Conservation (phyloP, 495 filamentous ascomycete species). For the Penicillium herquei region DNA sequence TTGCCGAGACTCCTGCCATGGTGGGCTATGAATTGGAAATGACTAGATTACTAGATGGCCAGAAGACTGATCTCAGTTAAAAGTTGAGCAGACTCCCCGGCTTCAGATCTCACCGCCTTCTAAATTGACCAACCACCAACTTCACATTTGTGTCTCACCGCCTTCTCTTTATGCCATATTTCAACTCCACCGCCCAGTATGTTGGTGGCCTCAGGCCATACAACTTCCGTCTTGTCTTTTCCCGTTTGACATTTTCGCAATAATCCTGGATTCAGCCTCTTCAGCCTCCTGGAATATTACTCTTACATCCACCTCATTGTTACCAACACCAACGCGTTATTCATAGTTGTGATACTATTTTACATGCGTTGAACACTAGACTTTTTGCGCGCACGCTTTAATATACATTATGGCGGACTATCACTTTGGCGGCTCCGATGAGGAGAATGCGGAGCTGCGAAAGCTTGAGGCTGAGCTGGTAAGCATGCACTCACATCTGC, state of each 20-base stretch:
- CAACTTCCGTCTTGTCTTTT: conserved; percentile 10
- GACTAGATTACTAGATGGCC: conserved; percentile 3
- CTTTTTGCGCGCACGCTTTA: conserved; percentile 1
- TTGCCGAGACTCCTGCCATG: conserved; percentile 25
- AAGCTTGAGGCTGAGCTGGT: conserved; percentile 78
- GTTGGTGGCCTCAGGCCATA: too few species aligned
- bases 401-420: conserved; percentile 43
- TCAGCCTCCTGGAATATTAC: background rate
- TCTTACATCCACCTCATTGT: conserved; percentile 12
- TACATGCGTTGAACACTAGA: background rate
- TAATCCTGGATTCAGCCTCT: conserved; percentile 7
- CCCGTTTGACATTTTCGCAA: conserved; percentile 15
- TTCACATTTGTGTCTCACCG: too few species aligned
- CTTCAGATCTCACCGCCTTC: conserved; percentile 7
- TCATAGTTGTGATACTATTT: conserved; percentile 1
- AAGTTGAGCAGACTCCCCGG: conserved; percentile 15
- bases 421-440: conserved; percentile 72
- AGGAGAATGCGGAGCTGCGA: conserved; percentile 82
- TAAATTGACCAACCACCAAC: too few species aligned
- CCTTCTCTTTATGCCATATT: conserved; percentile 6
- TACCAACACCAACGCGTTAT: conserved; percentile 10
- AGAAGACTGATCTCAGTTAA: conserved; percentile 9
- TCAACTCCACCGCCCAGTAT: too few species aligned
- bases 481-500: conserved; percentile 11
- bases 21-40: conserved; percentile 8